These are phyloP conservation scores for Lyophyllum atratum DNA, from an alignment of 768 basidiomycete genomes.

Conservation along the genomic window DNA sequence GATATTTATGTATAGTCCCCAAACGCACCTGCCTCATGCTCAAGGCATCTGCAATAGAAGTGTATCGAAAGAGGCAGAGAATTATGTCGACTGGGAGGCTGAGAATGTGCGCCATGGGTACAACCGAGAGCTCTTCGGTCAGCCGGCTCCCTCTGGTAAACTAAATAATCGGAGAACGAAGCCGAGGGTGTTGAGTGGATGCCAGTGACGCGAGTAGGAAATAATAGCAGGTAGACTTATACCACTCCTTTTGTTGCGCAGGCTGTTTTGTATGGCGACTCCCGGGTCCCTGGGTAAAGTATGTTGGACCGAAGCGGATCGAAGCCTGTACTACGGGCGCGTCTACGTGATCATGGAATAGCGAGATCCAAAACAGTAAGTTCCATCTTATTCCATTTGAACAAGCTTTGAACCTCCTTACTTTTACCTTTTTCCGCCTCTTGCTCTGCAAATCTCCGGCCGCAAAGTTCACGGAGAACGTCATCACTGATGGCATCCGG, in stretches of 20 bases:
- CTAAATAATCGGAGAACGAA: background rate
- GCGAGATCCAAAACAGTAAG: background rate
- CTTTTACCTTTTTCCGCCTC: no score
- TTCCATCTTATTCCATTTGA: constrained; percentile 12
- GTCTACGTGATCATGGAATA: background rate
- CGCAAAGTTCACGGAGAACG: no score
- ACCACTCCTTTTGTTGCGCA: no score
- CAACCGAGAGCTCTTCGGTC: background rate
- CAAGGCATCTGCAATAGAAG: constrained; percentile 43
- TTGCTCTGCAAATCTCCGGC: no score
- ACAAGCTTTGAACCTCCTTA: constrained; percentile 14
- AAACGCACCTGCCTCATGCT: constrained; percentile 47
- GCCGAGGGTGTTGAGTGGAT: background rate
- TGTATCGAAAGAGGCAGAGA: constrained; percentile 41
- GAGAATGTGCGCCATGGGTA: constrained; percentile 12
- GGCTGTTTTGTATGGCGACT: no score
- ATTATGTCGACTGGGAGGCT: constrained; percentile 52
- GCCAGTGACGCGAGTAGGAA: no score
- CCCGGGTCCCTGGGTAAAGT: no score
- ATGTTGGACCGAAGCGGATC: no score
- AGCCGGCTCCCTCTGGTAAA: no score
- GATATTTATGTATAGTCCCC: background rate
- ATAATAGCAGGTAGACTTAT: no score
- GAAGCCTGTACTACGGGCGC: no score
- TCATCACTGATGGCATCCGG: no score